These are phyloP conservation scores for Colletotrichum brevisporum DNA, from an alignment of 2,329 filamentous ascomycete species.

Conservation along the genomic window DNA sequence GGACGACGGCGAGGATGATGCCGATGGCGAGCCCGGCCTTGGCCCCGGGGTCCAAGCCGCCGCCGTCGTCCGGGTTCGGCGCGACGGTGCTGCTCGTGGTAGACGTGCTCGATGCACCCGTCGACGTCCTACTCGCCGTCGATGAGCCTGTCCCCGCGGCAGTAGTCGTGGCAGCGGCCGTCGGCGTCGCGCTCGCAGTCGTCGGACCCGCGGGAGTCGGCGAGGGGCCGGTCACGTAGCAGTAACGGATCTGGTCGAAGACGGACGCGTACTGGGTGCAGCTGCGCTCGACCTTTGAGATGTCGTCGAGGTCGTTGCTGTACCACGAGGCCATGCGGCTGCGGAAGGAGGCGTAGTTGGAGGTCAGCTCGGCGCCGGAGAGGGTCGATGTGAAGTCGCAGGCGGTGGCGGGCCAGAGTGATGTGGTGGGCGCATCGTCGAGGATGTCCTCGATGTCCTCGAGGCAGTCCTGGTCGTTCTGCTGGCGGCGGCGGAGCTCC, in stretches of 20 bases:
- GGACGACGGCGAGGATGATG: slow-evolving; percentile 11
- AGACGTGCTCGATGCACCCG: not conserved
- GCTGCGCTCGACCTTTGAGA: slow-evolving; percentile 32
- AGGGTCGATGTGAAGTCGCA: slow-evolving; percentile 38
- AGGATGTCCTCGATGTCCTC: slow-evolving; percentile 33
- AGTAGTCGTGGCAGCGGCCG: not conserved
- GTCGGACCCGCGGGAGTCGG: slow-evolving; percentile 18
- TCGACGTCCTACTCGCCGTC: slow-evolving; percentile 15
- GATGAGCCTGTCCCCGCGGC: slow-evolving; percentile 3
- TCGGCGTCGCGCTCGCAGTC: not conserved
- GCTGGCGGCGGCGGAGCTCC: slow-evolving; percentile 31
- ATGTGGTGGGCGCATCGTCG: slow-evolving; percentile 29
- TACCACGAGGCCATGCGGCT: slow-evolving; percentile 38
- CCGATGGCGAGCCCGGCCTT: slow-evolving; percentile 37
- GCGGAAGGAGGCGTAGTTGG: slow-evolving; percentile 25
- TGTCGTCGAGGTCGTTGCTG: slow-evolving; percentile 31
- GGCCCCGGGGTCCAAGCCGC: slow-evolving; percentile 24
- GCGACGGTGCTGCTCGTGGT: slow-evolving; percentile 19
- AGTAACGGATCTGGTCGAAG: slow-evolving; percentile 25
- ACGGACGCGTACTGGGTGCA: slow-evolving; percentile 30
- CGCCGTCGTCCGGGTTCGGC: slow-evolving; percentile 3
- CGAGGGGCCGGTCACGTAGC: slow-evolving; percentile 27
- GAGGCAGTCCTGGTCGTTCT: slow-evolving; percentile 15
- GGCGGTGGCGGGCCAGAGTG: slow-evolving; percentile 28
- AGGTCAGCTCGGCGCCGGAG: slow-evolving; percentile 29